A percentile compares a stretch with the other conserved stretches of the same genome.
phyloP scores from a whole-genome alignment of 192 early-diverging fungal species.

The Dissophora ornata region DNA sequence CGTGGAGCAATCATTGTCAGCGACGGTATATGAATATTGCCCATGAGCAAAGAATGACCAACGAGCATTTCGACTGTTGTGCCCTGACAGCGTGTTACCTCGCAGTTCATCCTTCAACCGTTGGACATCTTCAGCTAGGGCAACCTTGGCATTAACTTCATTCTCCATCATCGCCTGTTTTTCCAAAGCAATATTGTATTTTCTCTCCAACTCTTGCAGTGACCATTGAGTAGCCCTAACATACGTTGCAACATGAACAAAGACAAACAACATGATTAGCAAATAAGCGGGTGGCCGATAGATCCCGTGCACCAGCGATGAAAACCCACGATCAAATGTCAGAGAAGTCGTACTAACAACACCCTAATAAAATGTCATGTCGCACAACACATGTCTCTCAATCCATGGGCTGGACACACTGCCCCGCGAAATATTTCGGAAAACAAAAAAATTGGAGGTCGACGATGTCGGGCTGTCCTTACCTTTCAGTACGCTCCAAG shows the following conservation, averaged over 20 bases:
- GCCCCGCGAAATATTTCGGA: conserved; percentile 19
- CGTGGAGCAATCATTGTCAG: too few relatives aligned
- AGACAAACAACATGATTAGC: background rate
- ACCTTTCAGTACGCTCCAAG: conserved; percentile 77
- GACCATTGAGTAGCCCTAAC: conserved; percentile 75
- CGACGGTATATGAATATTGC: background rate
- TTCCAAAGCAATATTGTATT: conserved; percentile 79
- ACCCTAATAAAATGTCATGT: conserved; percentile 30
- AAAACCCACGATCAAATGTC: conserved; percentile 17
- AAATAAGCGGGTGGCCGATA: background rate
- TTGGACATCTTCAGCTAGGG: conserved; percentile 78
- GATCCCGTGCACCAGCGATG: background rate
- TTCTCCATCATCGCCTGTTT: conserved; percentile 71
- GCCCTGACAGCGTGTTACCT: conserved; percentile 53
- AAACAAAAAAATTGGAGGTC: too few relatives aligned
- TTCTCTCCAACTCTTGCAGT: conserved; percentile 74
- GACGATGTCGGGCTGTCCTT: too few relatives aligned
- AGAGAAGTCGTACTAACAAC: too few relatives aligned
- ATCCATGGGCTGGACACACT: background rate
- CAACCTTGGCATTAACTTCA: conserved; percentile 75
- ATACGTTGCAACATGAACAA: background rate
- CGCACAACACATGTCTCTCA: conserved; percentile 23
- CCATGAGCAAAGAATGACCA: background rate
- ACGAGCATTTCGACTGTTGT: background rate
- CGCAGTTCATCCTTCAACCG: conserved; percentile 81